Evolutionary conservation across 371 early-diverging fungal species (phyloP).

Genomic region (Mortierella sp.): DNA sequence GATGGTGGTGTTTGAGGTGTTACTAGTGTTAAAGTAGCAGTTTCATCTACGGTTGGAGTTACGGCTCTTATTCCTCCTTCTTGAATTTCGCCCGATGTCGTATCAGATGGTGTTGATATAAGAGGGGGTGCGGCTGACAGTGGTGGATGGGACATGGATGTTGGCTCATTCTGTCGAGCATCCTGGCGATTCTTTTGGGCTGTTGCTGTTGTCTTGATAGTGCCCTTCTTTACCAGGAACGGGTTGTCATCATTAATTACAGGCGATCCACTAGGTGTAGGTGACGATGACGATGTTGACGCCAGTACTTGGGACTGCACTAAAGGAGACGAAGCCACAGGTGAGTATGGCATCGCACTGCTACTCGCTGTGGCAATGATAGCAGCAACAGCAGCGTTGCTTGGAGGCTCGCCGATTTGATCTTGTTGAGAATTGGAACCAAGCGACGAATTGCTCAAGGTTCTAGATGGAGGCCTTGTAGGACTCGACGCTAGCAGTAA

Average conservation of each 20-base stretch:
- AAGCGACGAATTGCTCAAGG: not conserved
- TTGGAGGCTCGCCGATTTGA: not conserved
- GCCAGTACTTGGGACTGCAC: conserved; percentile 28
- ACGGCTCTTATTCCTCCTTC: conserved; percentile 1
- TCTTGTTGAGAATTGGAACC: not conserved
- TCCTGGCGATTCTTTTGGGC: not conserved
- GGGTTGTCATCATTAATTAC: conserved; percentile 11
- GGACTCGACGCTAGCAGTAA: conserved; percentile 38
- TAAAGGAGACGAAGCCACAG: conserved; percentile 37
- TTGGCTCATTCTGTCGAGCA: conserved; percentile 4
- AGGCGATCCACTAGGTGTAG: conserved; percentile 9
- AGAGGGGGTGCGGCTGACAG: not conserved
- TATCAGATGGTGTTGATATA: not conserved
- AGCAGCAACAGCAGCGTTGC: not conserved
- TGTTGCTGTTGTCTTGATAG: not conserved
- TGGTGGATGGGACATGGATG: not conserved
- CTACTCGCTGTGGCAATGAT: not conserved
- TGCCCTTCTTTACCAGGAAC: conserved; percentile 14
- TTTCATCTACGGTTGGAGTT: conserved; percentile 13
- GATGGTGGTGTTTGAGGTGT: not conserved
- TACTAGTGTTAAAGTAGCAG: too few species aligned
- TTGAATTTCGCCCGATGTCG: not conserved
- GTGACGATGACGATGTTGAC: conserved; percentile 20
- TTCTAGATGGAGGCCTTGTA: conserved; percentile 19
- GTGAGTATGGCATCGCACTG: conserved; percentile 19